Base-by-base conservation (phyloP, 2,329 filamentous ascomycete genomes). In the Clathrospora elynae region DNA sequence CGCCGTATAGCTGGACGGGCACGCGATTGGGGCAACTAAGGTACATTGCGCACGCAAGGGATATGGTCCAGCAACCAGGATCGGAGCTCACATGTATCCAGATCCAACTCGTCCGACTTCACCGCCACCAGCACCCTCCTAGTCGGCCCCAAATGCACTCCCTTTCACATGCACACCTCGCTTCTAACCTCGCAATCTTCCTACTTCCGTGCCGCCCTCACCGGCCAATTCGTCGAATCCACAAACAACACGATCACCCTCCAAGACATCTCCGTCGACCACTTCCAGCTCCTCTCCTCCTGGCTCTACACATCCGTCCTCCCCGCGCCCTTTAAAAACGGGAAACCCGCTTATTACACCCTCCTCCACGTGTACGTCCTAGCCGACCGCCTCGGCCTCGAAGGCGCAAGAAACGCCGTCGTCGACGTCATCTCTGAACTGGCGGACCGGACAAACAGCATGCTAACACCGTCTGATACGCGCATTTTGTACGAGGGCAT, bases 161-260 rank as follows among this genome's bases (percentile, higher is more conserved):
- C 60, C 11, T 79, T 75, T 55, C 62, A 70, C 36, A 62, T 79
- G 9, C 77, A 79, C 62, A 75, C 73, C 30, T 70, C 74, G 24
- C 70, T 78, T 20, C 66, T 78, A n/a, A 73, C 72, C 2, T 46
- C 58, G 6, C 66, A 73, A 54, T 77, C 73, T 2, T 72, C 75
- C 14, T 79, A 78, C 66, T 79, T 80, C 64, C 70, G 73, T 35
- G 76, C 75, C 28, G 75, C 76, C 3, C 71, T 79, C 32, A 73
- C 71, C 19, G 71, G 73, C 35, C 59, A 67, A 7, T 79, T 78
- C 54, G 62, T 71, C 30, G 76, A 79, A 65, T 70, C 72, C 16
- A 51, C 63, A 14, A 61, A 69, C 14, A 71, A 75, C 37, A 62
- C 59, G 7, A 69, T 78, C 45, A 62, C 57, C 5, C 67, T 79